Percentiles rank a stretch among this genome's conserved stretches.
phyloP scores from a whole-genome alignment of 2,329 filamentous ascomycete species.

The Pyrenophora tritici-repentis region DNA sequence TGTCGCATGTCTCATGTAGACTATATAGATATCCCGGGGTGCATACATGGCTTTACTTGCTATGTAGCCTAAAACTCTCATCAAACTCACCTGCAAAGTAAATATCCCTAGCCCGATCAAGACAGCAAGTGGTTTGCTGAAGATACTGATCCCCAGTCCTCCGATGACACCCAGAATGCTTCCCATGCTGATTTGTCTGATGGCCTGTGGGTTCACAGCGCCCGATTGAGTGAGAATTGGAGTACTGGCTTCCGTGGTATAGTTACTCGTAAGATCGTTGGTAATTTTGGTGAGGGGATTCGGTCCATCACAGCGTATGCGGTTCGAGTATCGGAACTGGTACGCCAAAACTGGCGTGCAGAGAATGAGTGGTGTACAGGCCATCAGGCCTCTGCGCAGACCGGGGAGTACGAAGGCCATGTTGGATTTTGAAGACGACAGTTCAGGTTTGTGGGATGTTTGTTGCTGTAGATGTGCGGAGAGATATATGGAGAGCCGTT shows the following conservation, averaged over 20 bases:
- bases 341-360: constrained; percentile 39
- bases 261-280: constrained; percentile 40
- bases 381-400: constrained; percentile 45
- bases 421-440: constrained; percentile 4
- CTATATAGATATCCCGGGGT: constrained; percentile 11
- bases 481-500: constrained; percentile 25
- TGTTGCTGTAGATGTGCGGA: constrained; percentile 25
- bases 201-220: constrained; percentile 47
- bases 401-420: constrained; percentile 51
- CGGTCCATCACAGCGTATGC: constrained; percentile 46
- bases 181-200: constrained; percentile 54
- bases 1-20: constrained; percentile 13
- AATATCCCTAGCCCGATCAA: constrained; percentile 69
- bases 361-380: constrained; percentile 45
- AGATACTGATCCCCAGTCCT: constrained; percentile 69
- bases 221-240: constrained; percentile 48
- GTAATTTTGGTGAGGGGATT: constrained; percentile 47
- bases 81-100: constrained; percentile 62
- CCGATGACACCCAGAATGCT: constrained; percentile 52
- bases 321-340: constrained; percentile 29
- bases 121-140: constrained; percentile 72
- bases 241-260: constrained; percentile 47
- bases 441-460: neutral
- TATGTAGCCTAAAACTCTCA: neutral
- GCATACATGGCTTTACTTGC: neutral